phyloP scores from a whole-genome alignment of 345 rosid species.

The Cardamine occulta region DNA sequence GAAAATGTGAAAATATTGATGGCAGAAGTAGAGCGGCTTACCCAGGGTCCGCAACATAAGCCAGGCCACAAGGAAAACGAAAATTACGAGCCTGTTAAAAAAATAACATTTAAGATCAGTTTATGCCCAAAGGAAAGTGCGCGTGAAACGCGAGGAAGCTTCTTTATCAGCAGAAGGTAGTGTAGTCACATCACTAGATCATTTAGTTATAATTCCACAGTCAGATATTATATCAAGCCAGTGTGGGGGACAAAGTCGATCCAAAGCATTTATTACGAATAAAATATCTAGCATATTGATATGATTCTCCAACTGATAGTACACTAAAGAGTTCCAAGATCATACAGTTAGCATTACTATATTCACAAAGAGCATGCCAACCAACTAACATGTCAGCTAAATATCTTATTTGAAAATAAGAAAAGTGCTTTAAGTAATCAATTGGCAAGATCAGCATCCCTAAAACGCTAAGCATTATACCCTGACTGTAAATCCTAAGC shows the following conservation, averaged over 20 bases:
- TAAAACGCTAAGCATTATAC: constrained; percentile 1
- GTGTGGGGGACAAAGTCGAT: constrained; percentile 1
- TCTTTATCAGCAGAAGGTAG: constrained; percentile 16
- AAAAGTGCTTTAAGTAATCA: neutral
- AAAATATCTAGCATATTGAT: neutral
- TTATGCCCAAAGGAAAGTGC: constrained; percentile 16
- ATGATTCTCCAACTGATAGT: constrained; percentile 12
- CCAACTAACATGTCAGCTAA: constrained; percentile 23
- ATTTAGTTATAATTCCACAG: constrained; percentile 1
- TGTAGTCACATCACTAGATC: constrained; percentile 5
- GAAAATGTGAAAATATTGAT: constrained; percentile 27
- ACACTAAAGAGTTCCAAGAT: neutral
- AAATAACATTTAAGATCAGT: constrained; percentile 25
- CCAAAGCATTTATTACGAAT: neutral
- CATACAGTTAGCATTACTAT: constrained; percentile 11
- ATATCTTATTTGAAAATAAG: constrained; percentile 12
- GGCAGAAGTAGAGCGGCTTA: constrained; percentile 45
- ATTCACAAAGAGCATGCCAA: constrained; percentile 7
- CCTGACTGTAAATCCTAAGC: constrained; percentile 14
- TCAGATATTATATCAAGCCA: constrained; percentile 17
- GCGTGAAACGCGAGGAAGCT: neutral
- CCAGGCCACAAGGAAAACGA: constrained; percentile 84
- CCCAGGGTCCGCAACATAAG: constrained; percentile 95
- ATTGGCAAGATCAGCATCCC: constrained; percentile 2
- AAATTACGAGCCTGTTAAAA: constrained; percentile 90